Conservation (phyloP, 139 green algal genomes). For the Volvox africanus region DNA sequence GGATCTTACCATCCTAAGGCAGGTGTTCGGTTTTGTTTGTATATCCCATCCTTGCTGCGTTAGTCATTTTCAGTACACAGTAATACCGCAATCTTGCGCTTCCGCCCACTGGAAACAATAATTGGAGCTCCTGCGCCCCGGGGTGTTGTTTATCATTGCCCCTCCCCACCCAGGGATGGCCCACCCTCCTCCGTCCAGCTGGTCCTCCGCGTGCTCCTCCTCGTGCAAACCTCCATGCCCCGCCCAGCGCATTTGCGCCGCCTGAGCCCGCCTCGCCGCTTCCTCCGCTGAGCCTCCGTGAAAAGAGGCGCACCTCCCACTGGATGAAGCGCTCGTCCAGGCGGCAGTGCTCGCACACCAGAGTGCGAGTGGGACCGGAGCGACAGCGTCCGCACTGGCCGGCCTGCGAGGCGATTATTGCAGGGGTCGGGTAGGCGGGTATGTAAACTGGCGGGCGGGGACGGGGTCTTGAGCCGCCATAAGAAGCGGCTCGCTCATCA, state of each 20-base stretch:
- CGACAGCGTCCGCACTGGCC: constrained; percentile 71
- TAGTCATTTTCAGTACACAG: too few relatives aligned
- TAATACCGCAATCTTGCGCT: too few relatives aligned
- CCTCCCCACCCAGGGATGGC: background rate
- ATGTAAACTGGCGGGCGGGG: background rate
- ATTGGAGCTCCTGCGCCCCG: too few relatives aligned
- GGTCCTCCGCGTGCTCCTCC: constrained; percentile 7
- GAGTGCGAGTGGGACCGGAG: constrained; percentile 61
- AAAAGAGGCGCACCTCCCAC: constrained; percentile 81
- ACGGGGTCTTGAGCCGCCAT: background rate
- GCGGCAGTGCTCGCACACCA: constrained; percentile 82
- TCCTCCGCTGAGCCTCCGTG: constrained; percentile 69
- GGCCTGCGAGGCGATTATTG: constrained; percentile 47
- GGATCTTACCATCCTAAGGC: too few relatives aligned
- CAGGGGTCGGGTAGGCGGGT: background rate
- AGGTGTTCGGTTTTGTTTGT: too few relatives aligned
- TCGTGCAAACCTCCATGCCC: constrained; percentile 72
- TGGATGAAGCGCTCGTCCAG: constrained; percentile 77
- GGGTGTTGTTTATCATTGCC: background rate
- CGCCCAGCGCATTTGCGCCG: constrained; percentile 56
- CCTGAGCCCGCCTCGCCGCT: constrained; percentile 59
- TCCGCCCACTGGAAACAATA: too few relatives aligned
- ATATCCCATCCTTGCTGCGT: too few relatives aligned
- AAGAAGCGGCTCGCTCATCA: background rate
- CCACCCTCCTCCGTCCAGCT: background rate